Evolutionary conservation across 176 grass and related monocot species (phyloP).

Genomic region (Carex littledalei): DNA sequence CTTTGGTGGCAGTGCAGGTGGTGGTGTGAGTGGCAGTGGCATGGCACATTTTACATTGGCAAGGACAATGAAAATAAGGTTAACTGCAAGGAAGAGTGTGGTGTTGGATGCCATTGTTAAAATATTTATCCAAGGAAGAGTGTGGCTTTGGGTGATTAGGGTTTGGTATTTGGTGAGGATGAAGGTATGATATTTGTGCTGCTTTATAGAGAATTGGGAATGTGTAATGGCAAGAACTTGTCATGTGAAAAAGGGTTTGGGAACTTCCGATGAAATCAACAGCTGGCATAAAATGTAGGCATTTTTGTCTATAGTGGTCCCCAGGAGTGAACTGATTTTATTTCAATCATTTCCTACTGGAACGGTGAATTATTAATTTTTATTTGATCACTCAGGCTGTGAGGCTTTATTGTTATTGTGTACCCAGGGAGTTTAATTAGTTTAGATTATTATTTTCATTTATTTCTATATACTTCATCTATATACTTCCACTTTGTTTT

Average conservation of each 20-base stretch:
- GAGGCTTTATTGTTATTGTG: no score
- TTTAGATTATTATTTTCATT: no score
- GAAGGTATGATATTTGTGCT: background rate
- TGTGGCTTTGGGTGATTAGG: background rate
- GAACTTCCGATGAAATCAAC: background rate
- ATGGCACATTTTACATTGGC: background rate
- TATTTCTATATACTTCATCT: no score
- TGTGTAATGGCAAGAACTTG: background rate
- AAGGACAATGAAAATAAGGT: constrained; percentile 7
- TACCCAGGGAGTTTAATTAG: no score
- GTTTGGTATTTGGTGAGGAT: background rate
- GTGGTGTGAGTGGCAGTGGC: background rate
- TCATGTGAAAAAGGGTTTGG: background rate
- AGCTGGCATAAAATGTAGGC: background rate
- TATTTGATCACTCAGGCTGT: no score
- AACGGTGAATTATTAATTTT: no score
- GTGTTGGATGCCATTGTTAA: constrained; percentile 14
- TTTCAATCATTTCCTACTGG: no score
- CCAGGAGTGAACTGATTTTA: background rate
- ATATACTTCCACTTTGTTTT: no score
- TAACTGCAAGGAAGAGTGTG: constrained; percentile 13
- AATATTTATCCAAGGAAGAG: background rate
- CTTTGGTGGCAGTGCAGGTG: background rate
- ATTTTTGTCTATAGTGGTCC: background rate
- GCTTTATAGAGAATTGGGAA: background rate